phyloP scores from a whole-genome alignment of 305 asterid species.

The Fraxinus greggii region DNA sequence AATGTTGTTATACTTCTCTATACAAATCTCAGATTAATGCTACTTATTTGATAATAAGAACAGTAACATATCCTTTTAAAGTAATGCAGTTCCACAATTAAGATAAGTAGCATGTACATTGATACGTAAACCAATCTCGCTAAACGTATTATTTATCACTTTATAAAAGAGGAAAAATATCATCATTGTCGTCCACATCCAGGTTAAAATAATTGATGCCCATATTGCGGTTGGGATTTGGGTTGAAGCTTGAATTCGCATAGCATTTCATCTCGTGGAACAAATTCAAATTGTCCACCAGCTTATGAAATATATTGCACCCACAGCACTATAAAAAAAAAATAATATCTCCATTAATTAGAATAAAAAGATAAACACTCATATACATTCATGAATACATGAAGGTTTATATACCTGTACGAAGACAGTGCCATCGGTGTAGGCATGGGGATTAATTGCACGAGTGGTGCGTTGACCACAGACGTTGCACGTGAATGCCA shows the following conservation, averaged over 20 bases:
- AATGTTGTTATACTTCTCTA: conserved; percentile 1
- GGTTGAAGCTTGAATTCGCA: conserved; percentile 74
- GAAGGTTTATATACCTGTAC: conserved; percentile 63
- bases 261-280: conserved; percentile 90
- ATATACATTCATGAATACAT: background rate
- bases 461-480: conserved; percentile 98
- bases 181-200: conserved; percentile 47
- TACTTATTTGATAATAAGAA: conserved; percentile 21
- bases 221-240: conserved; percentile 42
- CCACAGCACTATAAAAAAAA: conserved; percentile 71
- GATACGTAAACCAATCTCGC: conserved; percentile 10
- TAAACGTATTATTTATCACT: conserved; percentile 26
- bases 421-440: conserved; percentile 95
- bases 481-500: conserved; percentile 88
- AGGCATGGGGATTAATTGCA: conserved; percentile 96
- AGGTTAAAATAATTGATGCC: conserved; percentile 57
- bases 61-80: conserved; percentile 35
- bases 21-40: conserved; percentile 6
- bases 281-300: conserved; percentile 87
- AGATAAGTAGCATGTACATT: conserved; percentile 43
- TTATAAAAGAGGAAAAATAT: conserved; percentile 52
- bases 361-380: background rate
- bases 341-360: background rate
- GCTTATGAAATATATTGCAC: conserved; percentile 86
- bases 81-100: conserved; percentile 8